Evolutionary conservation across 192 early-diverging fungal genomes (phyloP).

Genomic region (Coemansia sp.): DNA sequence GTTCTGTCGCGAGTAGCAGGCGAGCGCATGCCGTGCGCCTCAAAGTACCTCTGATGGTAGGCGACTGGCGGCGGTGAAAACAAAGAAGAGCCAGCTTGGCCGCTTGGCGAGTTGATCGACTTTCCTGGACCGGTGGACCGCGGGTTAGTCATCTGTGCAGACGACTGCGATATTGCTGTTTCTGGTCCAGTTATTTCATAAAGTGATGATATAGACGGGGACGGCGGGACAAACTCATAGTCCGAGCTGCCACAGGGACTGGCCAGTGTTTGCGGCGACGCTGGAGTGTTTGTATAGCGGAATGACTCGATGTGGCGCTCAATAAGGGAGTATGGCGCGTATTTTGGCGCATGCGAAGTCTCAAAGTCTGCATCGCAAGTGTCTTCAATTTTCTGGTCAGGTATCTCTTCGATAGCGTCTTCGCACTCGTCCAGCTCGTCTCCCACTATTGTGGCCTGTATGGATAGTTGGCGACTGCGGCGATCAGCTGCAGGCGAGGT

Average conservation of each 20-base stretch:
- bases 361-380: not conserved
- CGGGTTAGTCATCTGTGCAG: slow-evolving; percentile 14
- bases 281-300: slow-evolving; percentile 24
- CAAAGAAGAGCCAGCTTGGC: slow-evolving; percentile 24
- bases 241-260: slow-evolving; percentile 52
- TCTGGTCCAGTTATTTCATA: slow-evolving; percentile 26
- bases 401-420: slow-evolving; percentile 18
- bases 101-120: slow-evolving; percentile 33
- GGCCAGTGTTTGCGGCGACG: slow-evolving; percentile 34
- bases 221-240: slow-evolving; percentile 52
- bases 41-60: slow-evolving; percentile 37
- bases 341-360: slow-evolving; percentile 8
- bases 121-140: slow-evolving; percentile 26
- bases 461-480: slow-evolving; percentile 9
- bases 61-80: slow-evolving; percentile 38
- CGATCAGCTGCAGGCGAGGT: slow-evolving; percentile 31
- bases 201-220: slow-evolving; percentile 49
- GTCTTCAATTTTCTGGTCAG: slow-evolving; percentile 2
- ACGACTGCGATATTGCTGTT: slow-evolving; percentile 19
- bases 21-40: slow-evolving; percentile 7
- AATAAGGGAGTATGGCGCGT: slow-evolving; percentile 18
- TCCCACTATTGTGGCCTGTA: slow-evolving; percentile 4
- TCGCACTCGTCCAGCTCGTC: slow-evolving; percentile 10
- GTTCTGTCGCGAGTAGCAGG: not conserved
- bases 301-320: slow-evolving; percentile 33